Conservation (phyloP, 2,329 filamentous ascomycete genomes). For the Aquanectria penicillioides region DNA sequence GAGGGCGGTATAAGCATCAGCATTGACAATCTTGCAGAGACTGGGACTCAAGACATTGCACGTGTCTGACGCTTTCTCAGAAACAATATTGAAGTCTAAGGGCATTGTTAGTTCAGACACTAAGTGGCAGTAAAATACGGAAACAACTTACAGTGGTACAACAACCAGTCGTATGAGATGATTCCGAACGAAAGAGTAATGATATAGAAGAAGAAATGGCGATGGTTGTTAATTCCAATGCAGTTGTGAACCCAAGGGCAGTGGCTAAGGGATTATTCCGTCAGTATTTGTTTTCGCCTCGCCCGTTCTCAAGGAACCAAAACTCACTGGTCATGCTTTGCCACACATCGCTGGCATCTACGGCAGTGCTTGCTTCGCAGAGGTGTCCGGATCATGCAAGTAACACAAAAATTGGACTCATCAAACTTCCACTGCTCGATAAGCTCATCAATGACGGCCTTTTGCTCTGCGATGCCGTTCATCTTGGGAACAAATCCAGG, state of each 20-base stretch:
- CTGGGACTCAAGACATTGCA: constrained; percentile 82
- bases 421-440: constrained; percentile 90
- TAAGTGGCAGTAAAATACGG: background rate
- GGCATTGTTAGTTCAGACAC: constrained; percentile 17
- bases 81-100: constrained; percentile 70
- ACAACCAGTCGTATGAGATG: constrained; percentile 74
- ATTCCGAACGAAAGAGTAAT: constrained; percentile 81
- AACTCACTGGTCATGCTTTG: constrained; percentile 93
- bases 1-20: constrained; percentile 85
- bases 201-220: constrained; percentile 94
- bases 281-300: constrained; percentile 28
- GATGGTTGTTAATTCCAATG: constrained; percentile 93
- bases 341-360: constrained; percentile 89
- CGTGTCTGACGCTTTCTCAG: constrained; percentile 59
- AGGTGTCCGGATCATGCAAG: constrained; percentile 93
- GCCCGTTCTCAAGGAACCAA: background rate
- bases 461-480: constrained; percentile 88
- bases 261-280: constrained; percentile 71
- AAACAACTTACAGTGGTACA: constrained; percentile 72
- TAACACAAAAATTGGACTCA: constrained; percentile 91
- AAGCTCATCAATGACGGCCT: constrained; percentile 87
- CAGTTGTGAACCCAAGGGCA: constrained; percentile 99
- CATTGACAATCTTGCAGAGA: constrained; percentile 80
- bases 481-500: constrained; percentile 94
- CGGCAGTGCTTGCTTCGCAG: constrained; percentile 96